These are phyloP conservation scores for Hyphodiscus sp. DNA, from an alignment of 2,329 filamentous ascomycete genomes.

Conservation along the genomic window DNA sequence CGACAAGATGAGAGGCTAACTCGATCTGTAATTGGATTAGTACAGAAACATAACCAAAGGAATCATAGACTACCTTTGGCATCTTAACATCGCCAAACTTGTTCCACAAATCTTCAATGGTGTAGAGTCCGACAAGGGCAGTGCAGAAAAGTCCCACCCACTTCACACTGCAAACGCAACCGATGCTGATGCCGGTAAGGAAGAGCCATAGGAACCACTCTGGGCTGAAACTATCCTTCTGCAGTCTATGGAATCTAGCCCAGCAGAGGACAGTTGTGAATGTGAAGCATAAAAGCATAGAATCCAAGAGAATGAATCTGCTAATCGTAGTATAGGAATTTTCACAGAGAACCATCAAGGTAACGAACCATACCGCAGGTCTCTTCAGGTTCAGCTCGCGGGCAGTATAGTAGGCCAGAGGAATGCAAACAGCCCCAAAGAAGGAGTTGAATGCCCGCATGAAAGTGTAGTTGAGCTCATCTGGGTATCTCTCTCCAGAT, in stretches of 20 bases:
- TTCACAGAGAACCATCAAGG: constrained; percentile 95
- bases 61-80: constrained; percentile 55
- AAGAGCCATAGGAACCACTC: constrained; percentile 96
- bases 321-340: constrained; percentile 99
- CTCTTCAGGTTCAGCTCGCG: constrained; percentile 82
- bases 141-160: constrained; percentile 96
- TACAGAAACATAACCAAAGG: not conserved
- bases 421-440: constrained; percentile 88
- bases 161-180: constrained; percentile 97
- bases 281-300: constrained; percentile 98
- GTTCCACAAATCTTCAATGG: constrained; percentile 92
- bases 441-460: constrained; percentile 97
- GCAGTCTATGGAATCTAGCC: constrained; percentile 90
- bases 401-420: constrained; percentile 91
- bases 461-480: constrained; percentile 92
- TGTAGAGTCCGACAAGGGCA: constrained; percentile 91
- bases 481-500: constrained; percentile 90
- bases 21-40: constrained; percentile 37
- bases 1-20: constrained; percentile 70
- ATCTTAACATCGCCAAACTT: constrained; percentile 95
- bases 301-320: constrained; percentile 95
- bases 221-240: constrained; percentile 75
- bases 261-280: constrained; percentile 96
- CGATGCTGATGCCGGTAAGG: constrained; percentile 90
- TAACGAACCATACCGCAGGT: constrained; percentile 88